Evolutionary conservation across 2,329 filamentous ascomycete genomes (phyloP).

Genomic region (Ceratocystis cubensis): DNA sequence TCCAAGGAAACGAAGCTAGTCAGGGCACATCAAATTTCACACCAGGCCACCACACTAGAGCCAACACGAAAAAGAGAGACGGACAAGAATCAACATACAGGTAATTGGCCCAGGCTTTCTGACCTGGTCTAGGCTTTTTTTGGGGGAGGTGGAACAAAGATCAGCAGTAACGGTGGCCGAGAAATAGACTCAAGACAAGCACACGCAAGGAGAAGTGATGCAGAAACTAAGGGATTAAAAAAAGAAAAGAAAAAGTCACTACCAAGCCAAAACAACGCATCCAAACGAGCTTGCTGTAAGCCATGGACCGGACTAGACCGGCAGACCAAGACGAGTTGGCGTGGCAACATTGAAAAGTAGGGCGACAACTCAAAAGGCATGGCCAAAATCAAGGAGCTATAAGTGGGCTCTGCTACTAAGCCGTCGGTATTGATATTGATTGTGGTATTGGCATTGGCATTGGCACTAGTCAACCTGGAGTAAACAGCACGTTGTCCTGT

Average conservation of each 20-base stretch:
- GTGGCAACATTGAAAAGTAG: neutral
- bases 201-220: neutral
- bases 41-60: neutral
- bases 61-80: neutral
- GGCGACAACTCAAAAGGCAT: neutral
- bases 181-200: neutral
- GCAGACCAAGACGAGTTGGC: neutral
- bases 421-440: too few relatives aligned
- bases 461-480: too few relatives aligned
- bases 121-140: neutral
- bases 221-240: neutral
- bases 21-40: slow-evolving; percentile 11
- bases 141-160: neutral
- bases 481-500: neutral
- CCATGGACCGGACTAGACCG: neutral
- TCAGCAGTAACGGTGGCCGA: neutral
- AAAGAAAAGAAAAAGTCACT: neutral
- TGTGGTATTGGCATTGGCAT: too few relatives aligned
- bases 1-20: slow-evolving; percentile 1
- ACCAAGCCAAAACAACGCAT: neutral
- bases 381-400: too few relatives aligned
- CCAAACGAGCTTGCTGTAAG: neutral
- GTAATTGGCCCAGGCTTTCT: neutral
- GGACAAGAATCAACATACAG: neutral
- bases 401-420: too few relatives aligned